A percentile compares a stretch with the other conserved stretches of the same genome.
phyloP scores from a whole-genome alignment of 2,329 filamentous ascomycete genomes.

The Talaromyces funiculosus region DNA sequence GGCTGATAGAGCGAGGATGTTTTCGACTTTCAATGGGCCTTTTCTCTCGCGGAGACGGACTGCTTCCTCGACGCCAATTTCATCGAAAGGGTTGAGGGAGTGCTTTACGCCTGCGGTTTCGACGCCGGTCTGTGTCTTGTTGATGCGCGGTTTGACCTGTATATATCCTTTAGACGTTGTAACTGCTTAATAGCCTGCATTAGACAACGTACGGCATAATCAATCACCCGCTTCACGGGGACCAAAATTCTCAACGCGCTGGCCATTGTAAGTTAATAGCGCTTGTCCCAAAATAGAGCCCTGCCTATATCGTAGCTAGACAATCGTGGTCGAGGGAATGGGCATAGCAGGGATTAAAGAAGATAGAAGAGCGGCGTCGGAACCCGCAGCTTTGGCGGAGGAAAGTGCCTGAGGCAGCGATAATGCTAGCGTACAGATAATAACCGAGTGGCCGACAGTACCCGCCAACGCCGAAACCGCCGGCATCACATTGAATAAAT shows the following conservation, averaged over 20 bases:
- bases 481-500: not conserved
- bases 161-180: not conserved
- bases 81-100: conserved; percentile 98
- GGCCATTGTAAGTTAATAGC: conserved; percentile 33
- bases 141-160: conserved; percentile 65
- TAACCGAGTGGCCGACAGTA: conserved; percentile 4
- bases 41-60: conserved; percentile 90
- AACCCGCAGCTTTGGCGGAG: not conserved
- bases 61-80: conserved; percentile 94
- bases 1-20: conserved; percentile 85
- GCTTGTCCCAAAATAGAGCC: not conserved
- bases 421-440: no score
- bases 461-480: conserved; percentile 5
- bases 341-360: not conserved
- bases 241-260: conserved; percentile 65
- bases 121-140: conserved; percentile 72
- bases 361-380: conserved; percentile 3
- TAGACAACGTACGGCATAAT: conserved; percentile 64
- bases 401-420: not conserved
- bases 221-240: conserved; percentile 77
- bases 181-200: no score
- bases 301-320: not conserved
- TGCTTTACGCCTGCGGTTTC: conserved; percentile 93
- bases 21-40: conserved; percentile 69
- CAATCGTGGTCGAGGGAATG: not conserved